Evolutionary conservation across 2,329 filamentous ascomycete genomes (phyloP), one percentile per base, ranked within the genome.

Genomic region (Hortaea werneckii): DNA sequence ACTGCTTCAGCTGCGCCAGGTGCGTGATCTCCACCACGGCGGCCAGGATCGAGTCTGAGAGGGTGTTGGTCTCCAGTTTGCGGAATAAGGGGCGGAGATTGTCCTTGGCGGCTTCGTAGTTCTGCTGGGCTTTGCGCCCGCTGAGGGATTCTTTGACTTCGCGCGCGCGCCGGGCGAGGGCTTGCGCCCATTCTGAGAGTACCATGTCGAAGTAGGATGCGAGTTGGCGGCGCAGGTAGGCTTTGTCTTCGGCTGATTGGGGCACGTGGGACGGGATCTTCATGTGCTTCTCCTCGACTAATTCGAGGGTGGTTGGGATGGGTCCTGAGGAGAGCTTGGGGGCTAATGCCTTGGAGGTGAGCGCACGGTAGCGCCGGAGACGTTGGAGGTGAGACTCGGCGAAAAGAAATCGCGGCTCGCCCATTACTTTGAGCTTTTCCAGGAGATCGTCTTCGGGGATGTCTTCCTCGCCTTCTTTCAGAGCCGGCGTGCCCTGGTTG

Each of bases 141-240:
- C 86, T 80, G 54, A 82, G 83, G 28, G 85, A 89, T 49, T 82
- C 78, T 56, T 85, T 79, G 29, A 82, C 74, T 1, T 71, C 69
- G 6, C 66, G 57, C 28, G 76, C 69, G 41, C 80, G 74, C 40
- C 70, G 67, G 5, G 78, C 78, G 57, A 98, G 77, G 5, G 89
- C 88, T 37, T 70, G 62, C 57, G 89, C 80, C 83, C 94, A 98
- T 65, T 94, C 90, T 39, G 75, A 78, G 47, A 98, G 72, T n/a
- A 98, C 80, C 80, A 98, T 87, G 44, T 86, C 94, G 70, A 98
- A 96, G 71, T 95, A 98, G 41, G 86, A 92, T 13, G 85, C 86
- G 46, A 98, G 74, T 66, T 98, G 90, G 8, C 90, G 77, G 69
- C 84, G 90, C 37, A 98, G 71, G 65, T 84, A 88, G 39, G 76